Evolutionary conservation across 1,284 basidiomycete species (phyloP).

Genomic region (Austropuccinia psidii): DNA sequence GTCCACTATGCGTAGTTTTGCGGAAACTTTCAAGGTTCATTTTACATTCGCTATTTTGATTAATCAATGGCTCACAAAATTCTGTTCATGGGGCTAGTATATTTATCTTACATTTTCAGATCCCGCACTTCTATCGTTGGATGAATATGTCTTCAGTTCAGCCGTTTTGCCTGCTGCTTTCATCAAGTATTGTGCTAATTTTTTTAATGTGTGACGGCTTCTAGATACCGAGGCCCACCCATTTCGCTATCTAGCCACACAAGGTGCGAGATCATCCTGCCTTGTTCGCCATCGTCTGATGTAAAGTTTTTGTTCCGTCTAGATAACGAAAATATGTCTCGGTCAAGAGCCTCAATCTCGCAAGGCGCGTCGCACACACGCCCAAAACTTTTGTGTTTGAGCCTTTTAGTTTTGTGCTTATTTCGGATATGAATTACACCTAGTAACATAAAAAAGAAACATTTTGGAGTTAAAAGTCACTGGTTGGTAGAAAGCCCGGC

Average conservation of each 20-base stretch:
- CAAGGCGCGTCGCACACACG: no score
- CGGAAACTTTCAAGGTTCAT: constrained; percentile 35
- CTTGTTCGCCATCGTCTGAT: no score
- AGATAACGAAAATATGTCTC: no score
- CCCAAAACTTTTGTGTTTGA: no score
- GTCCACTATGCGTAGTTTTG: constrained; percentile 15
- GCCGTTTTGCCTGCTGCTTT: background rate
- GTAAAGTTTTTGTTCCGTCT: no score
- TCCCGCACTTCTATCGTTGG: constrained; percentile 20
- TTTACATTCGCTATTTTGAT: background rate
- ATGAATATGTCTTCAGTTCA: constrained; percentile 36
- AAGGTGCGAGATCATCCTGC: no score
- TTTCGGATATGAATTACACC: no score
- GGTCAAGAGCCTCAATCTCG: no score
- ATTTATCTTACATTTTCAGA: constrained; percentile 31
- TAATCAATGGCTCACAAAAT: background rate
- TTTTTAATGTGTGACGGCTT: background rate
- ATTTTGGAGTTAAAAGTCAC: no score
- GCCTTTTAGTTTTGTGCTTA: no score
- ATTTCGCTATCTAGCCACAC: constrained; percentile 9
- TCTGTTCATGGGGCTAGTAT: background rate
- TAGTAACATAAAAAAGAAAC: no score
- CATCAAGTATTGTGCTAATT: background rate
- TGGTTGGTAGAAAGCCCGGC: no score
- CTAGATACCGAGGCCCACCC: constrained; percentile 33